Conservation (phyloP, 352 stramenopile genomes). For the Peronosclerospora sorghi region DNA sequence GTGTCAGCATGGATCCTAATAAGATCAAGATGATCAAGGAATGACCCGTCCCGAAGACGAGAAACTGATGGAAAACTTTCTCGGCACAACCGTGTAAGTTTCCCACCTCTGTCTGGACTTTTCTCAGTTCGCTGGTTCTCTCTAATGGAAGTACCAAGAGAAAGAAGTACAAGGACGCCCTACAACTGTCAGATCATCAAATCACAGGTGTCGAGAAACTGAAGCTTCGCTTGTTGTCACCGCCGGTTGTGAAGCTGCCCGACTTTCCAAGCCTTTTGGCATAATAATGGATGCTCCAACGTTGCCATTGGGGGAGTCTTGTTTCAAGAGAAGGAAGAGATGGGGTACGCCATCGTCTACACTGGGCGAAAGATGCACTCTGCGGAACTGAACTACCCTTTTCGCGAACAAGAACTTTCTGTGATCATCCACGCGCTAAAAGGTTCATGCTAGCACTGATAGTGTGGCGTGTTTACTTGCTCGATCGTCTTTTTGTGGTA, state of each 20-base stretch:
- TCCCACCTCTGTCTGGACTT: neutral
- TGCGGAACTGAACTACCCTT: neutral
- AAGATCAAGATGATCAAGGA: constrained; percentile 2
- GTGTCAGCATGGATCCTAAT: constrained; percentile 1
- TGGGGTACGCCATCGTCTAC: constrained; percentile 3
- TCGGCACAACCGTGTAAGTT: neutral
- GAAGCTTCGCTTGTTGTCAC: neutral
- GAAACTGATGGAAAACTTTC: neutral
- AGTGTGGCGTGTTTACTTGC: neutral
- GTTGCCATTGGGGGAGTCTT: neutral
- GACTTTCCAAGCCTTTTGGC: constrained; percentile 1
- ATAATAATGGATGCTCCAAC: constrained; percentile 1
- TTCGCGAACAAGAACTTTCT: neutral
- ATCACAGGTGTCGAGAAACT: neutral
- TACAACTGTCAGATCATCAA: neutral
- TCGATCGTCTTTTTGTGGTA: neutral
- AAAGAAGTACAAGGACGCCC: neutral
- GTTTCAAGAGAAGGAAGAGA: constrained; percentile 2
- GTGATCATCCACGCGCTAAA: neutral
- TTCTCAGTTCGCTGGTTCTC: neutral
- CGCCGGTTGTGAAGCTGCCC: neutral
- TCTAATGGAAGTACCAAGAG: neutral
- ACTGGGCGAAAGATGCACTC: constrained; percentile 6
- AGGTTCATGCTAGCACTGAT: no score
- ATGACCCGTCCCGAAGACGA: neutral